Conservation (phyloP, 1,284 basidiomycete genomes). For the Moniliophthora roreri region DNA sequence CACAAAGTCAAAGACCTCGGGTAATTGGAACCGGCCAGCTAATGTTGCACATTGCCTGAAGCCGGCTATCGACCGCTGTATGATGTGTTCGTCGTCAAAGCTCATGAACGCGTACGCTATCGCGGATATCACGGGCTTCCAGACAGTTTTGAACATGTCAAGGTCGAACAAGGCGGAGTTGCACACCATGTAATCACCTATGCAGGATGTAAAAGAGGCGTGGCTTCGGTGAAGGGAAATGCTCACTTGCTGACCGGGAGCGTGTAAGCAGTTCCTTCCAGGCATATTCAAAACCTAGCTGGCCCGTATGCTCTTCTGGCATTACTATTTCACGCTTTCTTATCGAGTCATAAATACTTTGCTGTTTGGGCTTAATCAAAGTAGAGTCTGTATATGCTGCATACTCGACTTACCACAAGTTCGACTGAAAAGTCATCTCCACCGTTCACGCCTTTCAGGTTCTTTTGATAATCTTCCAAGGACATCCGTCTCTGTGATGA, state of each 20-base stretch:
- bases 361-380: constrained; percentile 41
- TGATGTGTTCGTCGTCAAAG: constrained; percentile 95
- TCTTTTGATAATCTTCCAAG: constrained; percentile 91
- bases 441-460: constrained; percentile 92
- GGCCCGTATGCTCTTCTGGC: constrained; percentile 97
- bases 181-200: constrained; percentile 81
- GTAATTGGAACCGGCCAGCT: constrained; percentile 85
- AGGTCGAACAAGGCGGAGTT: constrained; percentile 83
- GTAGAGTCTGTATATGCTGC: constrained; percentile 5
- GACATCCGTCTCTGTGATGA: constrained; percentile 93
- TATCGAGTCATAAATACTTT: constrained; percentile 92
- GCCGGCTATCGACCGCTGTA: constrained; percentile 92
- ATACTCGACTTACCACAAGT: constrained; percentile 67
- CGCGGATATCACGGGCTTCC: constrained; percentile 90
- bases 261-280: constrained; percentile 95
- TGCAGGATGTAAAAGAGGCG: constrained; percentile 9
- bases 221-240: constrained; percentile 2
- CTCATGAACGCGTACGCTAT: constrained; percentile 93
- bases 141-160: constrained; percentile 90
- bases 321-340: constrained; percentile 94
- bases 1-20: constrained; percentile 96
- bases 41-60: constrained; percentile 96
- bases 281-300: constrained; percentile 97
- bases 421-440: constrained; percentile 83
- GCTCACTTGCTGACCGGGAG: constrained; percentile 75